Conservation (phyloP, 140 eudicot genomes). For the Senecio squalidus region DNA sequence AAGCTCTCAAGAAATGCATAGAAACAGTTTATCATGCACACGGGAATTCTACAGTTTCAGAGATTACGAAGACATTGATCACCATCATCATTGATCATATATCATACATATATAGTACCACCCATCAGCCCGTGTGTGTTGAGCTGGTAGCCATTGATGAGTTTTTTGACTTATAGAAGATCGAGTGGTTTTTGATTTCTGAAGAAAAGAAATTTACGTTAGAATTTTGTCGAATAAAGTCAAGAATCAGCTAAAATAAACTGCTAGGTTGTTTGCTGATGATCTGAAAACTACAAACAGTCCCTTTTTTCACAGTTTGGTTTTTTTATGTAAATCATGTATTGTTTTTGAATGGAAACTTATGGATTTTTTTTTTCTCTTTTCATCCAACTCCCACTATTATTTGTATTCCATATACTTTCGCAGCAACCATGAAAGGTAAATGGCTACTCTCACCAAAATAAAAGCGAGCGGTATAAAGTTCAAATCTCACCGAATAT, state of each 20-base stretch:
- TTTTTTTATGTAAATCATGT: conserved; percentile 15
- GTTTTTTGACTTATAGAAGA: conserved; percentile 11
- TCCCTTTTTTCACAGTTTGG: neutral
- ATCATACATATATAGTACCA: conserved; percentile 1
- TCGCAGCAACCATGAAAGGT: neutral
- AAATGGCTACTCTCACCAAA: no score
- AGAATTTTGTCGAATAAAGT: conserved; percentile 17
- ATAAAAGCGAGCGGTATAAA: no score
- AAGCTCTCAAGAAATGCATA: conserved; percentile 26
- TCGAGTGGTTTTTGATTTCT: conserved; percentile 13
- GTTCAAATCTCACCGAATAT: no score
- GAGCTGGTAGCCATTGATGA: conserved; percentile 16
- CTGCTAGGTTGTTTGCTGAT: conserved; percentile 16
- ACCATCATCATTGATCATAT: conserved; percentile 13
- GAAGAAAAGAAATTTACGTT: conserved; percentile 2
- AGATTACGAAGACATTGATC: conserved; percentile 31
- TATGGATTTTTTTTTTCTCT: neutral
- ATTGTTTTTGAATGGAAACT: conserved; percentile 18
- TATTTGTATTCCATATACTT: neutral
- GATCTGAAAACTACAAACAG: neutral
- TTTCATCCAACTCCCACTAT: neutral
- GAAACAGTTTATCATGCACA: conserved; percentile 43
- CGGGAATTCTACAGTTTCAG: conserved; percentile 20
- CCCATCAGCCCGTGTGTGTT: neutral
- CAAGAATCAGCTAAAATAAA: conserved; percentile 10